phyloP scores from a whole-genome alignment of 2,329 filamentous ascomycete genomes.

The Scopulariopsis brevicaulis region DNA sequence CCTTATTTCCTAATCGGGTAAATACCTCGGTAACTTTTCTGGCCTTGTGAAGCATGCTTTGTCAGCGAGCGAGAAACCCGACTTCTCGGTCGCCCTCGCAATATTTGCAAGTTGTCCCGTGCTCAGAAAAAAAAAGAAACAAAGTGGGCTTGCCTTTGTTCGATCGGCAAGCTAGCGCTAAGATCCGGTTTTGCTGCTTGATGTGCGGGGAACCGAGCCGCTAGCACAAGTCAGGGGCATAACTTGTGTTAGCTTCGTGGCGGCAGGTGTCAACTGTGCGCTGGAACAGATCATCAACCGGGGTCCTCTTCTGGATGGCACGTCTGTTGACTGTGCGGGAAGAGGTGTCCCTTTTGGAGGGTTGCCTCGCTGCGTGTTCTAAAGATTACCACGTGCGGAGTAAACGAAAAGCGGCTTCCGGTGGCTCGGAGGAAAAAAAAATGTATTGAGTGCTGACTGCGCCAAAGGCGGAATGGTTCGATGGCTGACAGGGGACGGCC shows the following conservation, averaged over 20 bases:
- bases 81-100: no score
- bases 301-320: no score
- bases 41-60: background rate
- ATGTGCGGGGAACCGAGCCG: background rate
- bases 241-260: background rate
- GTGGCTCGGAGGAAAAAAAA: background rate
- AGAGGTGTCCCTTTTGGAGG: no score
- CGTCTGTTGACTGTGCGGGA: no score
- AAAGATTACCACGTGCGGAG: no score
- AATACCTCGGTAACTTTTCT: background rate
- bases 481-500: background rate
- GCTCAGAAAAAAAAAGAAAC: no score
- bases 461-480: background rate
- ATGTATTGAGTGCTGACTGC: background rate
- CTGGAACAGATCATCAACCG: no score
- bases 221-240: background rate
- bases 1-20: background rate
- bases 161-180: no score
- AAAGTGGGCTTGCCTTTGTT: no score
- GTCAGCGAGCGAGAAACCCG: no score
- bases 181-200: background rate
- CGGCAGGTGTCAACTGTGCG: background rate
- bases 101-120: no score
- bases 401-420: background rate
- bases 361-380: no score